Base-by-base conservation (phyloP, 108 stramenopile species). In the Cyclotella choctawhatcheeana region DNA sequence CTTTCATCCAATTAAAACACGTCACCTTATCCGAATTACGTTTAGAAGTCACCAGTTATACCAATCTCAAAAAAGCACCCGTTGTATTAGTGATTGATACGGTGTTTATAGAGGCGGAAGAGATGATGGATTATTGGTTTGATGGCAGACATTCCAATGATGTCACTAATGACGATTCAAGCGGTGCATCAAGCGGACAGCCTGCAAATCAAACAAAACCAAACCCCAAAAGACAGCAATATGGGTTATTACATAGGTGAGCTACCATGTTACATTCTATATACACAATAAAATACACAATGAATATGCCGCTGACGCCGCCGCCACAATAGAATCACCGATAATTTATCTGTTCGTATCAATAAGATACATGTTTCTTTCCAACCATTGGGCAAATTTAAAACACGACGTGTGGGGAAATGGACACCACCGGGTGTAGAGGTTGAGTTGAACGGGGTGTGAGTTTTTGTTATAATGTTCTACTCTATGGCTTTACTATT, bases 41-140 rank as follows among this genome's bases (percentile, higher is more conserved):
- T 8, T 82, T 93, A 47, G 82, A 89, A 64, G 93, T 93, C 4
- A 88, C 89, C 34, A 73, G 79, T 5, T 91, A 86, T 72, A 84
- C 90, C 2, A 93, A 93, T 69, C 44, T 93, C 1, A 89, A 88
- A 29, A 91, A 89, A 73, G 82, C 90, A 21, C 93, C 93, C 5
- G 90, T 93, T 24, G 79, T 88, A 0, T 67, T 93, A 21, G 86
- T 91, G 33, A 88, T 93, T 60, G 88, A 86, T 12, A 67, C 83
- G 31, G 71, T 91, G 44, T 43, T 67, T n/a, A 89, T 81, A 0
- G 54, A 43, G 5, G 52, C 85, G 1, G 62, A 77, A 16, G 93
- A 93, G 56, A 85, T 86, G 6, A 53, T 93, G 34, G 77, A 82
- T 0, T 88, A 82, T 73, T 32, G 69, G 25, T 22, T 54, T 20